phyloP scores from a whole-genome alignment of 345 rosid genomes.

The Salix purpurea region DNA sequence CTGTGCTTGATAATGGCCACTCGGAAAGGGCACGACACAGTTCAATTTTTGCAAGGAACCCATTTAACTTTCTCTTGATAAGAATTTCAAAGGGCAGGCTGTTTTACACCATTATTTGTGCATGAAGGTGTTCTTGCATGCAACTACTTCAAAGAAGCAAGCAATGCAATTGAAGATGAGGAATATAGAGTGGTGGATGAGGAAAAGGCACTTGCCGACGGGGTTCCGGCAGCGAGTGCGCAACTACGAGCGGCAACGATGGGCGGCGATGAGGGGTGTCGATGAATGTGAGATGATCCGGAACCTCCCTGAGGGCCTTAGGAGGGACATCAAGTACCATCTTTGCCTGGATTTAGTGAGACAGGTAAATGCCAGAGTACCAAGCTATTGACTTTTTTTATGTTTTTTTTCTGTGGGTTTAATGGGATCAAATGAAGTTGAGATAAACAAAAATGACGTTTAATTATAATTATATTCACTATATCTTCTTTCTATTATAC shows the following conservation, averaged over 20 bases:
- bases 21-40: too few species aligned
- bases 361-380: constrained; percentile 44
- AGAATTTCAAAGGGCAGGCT: too few species aligned
- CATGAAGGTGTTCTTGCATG: constrained; percentile 72
- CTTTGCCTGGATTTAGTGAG: constrained; percentile 87
- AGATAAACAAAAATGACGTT: too few species aligned
- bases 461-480: too few species aligned
- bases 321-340: constrained; percentile 95
- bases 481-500: too few species aligned
- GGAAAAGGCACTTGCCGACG: constrained; percentile 69
- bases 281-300: constrained; percentile 84
- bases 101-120: neutral
- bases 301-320: constrained; percentile 83
- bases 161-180: constrained; percentile 98
- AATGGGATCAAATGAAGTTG: too few species aligned
- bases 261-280: constrained; percentile 99
- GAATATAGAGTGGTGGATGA: constrained; percentile 99
- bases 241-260: constrained; percentile 81
- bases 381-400: too few species aligned
- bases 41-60: too few species aligned
- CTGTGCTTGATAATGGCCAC: too few species aligned
- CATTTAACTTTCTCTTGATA: too few species aligned
- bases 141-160: constrained; percentile 93
- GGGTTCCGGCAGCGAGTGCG: constrained; percentile 89
- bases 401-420: too few species aligned